Base-by-base conservation (phyloP, 768 basidiomycete genomes). In the Clitopilus hobsonii region DNA sequence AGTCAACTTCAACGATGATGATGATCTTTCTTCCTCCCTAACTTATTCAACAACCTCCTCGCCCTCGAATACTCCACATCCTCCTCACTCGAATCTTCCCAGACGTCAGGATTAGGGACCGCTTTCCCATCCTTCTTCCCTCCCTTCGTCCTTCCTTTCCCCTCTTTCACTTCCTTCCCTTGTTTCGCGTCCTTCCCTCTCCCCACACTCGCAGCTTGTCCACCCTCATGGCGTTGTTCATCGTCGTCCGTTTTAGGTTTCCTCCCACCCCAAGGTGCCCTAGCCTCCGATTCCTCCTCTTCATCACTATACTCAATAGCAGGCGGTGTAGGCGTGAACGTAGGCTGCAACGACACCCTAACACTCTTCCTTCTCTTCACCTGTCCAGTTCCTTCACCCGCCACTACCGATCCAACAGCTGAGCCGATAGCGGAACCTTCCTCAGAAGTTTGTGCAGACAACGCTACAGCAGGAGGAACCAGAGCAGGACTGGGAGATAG, bases 81-180 rank as follows among this genome's bases (percentile, higher is more conserved):
- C n/a, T n/a, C n/a, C n/a, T 87, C 86, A 61, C 86, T 85, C 60
- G 88, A 89, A 61, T 92, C 86, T 56, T 78, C 77, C 90, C 89
- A 91, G 57, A 83, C 63, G 58, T 83, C 81, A 20, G 58, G 20
- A 14, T 11, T 36, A 36, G 32, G 32, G 2, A 36, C 13, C 4
- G 32, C 26, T 3, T 30, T 38, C 27, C 45, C 41, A 26, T 61
- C 49, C 18, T 22, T 52, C n/a, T 54, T 50, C 51, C 27, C 50
- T 23, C 49, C 41, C 27, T 55, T 20, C 18, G 53, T 53, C n/a
- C 38, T 58, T 48, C 55, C 56, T 54, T 58, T 53, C 59, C 28
- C 41, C 26, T 41, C 49, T 49, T 16, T 26, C 28, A 41, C 3
- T 26, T 36, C 23, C 7, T 26, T 30, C 45, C 50, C 3, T 16